Evolutionary conservation across 2,329 filamentous ascomycete species (phyloP), one percentile per base, ranked within the genome.

Genomic region (Fusarium liriodendri): DNA sequence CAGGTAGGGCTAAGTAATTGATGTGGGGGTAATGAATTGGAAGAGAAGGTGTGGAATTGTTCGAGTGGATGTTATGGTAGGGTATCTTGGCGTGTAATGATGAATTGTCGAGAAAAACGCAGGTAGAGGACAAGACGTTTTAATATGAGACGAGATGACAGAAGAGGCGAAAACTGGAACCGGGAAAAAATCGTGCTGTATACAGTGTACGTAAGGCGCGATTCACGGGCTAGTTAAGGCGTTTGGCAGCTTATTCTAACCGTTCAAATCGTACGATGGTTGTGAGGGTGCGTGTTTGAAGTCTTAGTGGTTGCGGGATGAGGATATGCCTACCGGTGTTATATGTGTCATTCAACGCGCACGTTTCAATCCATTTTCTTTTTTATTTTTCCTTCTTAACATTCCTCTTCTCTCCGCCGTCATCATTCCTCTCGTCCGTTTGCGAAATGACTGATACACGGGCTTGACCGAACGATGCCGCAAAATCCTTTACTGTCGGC

Each of bases 21-120:
- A 62, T 88, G 27, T 32, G 47, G 47, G 2, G 47, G 32, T 1
- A 5, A 20, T 32, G 27, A n/a, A 9, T 54, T 4, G 11, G n/a
- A 20, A 1, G n/a, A 32, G 2, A 32, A 32, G 6, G 27, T 1
- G 7, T 52, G 47, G 18, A 52, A 52, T 52, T 52, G 27, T 27
- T 32, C 25, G 7, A 32, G 47, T 54, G 27, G 38, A 40, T 42
- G 38, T 13, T 20, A 4, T 29, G 47, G 47, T 20, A 32, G 47
- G 47, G 25, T 54, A 54, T 54, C 47, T 54, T 54, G 27, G 27
- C 27, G 47, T 54, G 47, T 32, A 54, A 32, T 32, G 27, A 32
- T 52, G 47, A 52, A 52, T 32, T 54, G 27, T 54, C 47, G 27
- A 54, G 47, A 54, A 54, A 54, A 54, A 20, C 16, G 18, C 47